Evolutionary conservation across 140 eudicot species (phyloP).

Genomic region (Cichorium intybus): DNA sequence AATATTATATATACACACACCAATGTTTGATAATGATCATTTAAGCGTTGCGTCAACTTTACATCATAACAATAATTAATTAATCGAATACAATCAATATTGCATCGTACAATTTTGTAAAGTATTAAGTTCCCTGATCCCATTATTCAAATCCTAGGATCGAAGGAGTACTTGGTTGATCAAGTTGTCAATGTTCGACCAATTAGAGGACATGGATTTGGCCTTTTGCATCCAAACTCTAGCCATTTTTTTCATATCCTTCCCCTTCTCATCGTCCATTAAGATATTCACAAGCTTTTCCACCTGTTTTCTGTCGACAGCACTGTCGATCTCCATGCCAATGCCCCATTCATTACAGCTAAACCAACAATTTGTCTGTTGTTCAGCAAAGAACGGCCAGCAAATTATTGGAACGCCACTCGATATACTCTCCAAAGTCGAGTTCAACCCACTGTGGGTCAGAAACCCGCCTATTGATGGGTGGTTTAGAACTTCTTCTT

Average conservation of each 20-base stretch:
- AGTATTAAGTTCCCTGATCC: no score
- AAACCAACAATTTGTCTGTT: slow-evolving; percentile 22
- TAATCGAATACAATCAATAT: no score
- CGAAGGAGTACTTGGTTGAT: slow-evolving; percentile 8
- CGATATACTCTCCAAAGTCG: slow-evolving; percentile 16
- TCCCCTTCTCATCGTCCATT: slow-evolving; percentile 20
- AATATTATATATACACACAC: no score
- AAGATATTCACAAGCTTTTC: slow-evolving; percentile 9
- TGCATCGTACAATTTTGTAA: no score
- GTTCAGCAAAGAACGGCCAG: slow-evolving; percentile 34
- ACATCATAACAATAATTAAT: no score
- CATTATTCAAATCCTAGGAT: no score
- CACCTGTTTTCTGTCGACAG: slow-evolving; percentile 23
- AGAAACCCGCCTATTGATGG: no score
- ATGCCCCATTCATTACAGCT: slow-evolving; percentile 30
- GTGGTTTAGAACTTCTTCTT: no score
- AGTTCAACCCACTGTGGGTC: slow-evolving; percentile 41
- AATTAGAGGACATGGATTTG: background rate
- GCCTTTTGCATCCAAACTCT: slow-evolving; percentile 5
- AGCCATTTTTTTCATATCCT: slow-evolving; percentile 17
- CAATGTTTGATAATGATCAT: no score
- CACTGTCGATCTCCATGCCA: slow-evolving; percentile 21
- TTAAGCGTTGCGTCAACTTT: no score
- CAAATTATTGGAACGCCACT: slow-evolving; percentile 34
- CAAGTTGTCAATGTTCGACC: slow-evolving; percentile 8